Percentiles rank a stretch among this genome's conserved stretches.
phyloP scores from a whole-genome alignment of 177 flowering plant species.

The Telopea speciosissima region DNA sequence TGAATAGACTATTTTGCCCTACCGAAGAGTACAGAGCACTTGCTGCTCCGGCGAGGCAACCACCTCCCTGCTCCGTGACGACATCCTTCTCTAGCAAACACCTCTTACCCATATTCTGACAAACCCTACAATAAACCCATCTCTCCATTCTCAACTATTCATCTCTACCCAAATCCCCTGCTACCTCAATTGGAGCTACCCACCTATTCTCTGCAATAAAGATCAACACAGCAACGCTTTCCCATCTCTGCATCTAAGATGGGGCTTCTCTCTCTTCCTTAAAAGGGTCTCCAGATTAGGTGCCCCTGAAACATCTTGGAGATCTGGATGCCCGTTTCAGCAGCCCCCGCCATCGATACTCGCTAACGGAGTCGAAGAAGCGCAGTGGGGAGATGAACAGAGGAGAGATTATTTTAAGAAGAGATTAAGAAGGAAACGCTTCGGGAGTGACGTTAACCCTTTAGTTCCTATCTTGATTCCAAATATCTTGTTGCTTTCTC shows the following conservation, averaged over 20 bases:
- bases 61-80: no score
- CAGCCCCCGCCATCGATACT: constrained; percentile 76
- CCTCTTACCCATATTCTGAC: constrained; percentile 78
- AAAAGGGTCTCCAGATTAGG: constrained; percentile 52
- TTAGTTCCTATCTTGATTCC: constrained; percentile 59
- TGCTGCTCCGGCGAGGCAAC: no score
- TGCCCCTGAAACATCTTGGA: constrained; percentile 61
- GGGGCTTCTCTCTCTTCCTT: constrained; percentile 60
- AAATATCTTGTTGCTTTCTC: constrained; percentile 44
- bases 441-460: constrained; percentile 43
- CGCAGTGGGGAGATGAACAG: constrained; percentile 42
- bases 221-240: constrained; percentile 1
- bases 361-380: constrained; percentile 67
- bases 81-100: no score
- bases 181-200: constrained; percentile 78
- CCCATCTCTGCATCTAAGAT: constrained; percentile 35
- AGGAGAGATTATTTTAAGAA: constrained; percentile 41
- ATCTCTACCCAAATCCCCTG: constrained; percentile 68
- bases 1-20: no score
- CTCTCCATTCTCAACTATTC: constrained; percentile 76
- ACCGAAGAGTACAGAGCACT: no score
- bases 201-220: constrained; percentile 64
- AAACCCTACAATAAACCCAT: constrained; percentile 60
- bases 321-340: constrained; percentile 74
- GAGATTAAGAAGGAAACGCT: constrained; percentile 44